phyloP scores from a whole-genome alignment of 1,284 basidiomycete genomes.

The Pseudozyma tsukubaensis region DNA sequence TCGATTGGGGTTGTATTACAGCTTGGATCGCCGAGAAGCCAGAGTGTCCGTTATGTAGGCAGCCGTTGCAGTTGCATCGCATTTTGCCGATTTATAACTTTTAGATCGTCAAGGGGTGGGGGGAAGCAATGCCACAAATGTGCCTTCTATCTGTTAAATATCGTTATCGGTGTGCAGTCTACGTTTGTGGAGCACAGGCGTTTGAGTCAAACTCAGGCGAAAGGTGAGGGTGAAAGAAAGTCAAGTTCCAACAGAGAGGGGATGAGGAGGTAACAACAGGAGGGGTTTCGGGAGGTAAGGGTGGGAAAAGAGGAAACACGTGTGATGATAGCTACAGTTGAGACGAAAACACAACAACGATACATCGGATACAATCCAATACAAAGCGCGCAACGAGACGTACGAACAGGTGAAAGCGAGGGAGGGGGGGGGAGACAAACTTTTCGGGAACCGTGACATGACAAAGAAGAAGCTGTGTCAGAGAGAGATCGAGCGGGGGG shows the following conservation, averaged over 20 bases:
- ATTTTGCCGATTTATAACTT: constrained; percentile 60
- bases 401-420: background rate
- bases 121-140: background rate
- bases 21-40: constrained; percentile 86
- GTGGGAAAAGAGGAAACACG: too few species aligned
- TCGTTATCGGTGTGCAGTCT: background rate
- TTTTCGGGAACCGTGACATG: constrained; percentile 9
- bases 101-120: background rate
- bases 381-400: background rate
- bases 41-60: constrained; percentile 56
- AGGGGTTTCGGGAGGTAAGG: too few species aligned
- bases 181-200: too few species aligned
- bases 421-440: background rate
- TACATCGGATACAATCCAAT: background rate
- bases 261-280: too few species aligned
- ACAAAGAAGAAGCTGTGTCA: background rate
- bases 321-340: too few species aligned
- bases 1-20: constrained; percentile 92
- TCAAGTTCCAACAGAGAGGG: too few species aligned
- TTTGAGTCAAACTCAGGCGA: too few species aligned
- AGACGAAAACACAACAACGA: background rate
- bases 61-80: constrained; percentile 32
- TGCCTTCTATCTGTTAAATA: constrained; percentile 4
- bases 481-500: background rate
- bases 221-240: too few species aligned